Evolutionary conservation across 2,329 filamentous ascomycete genomes (phyloP).

Genomic region (Pseudocercospora eumusae): DNA sequence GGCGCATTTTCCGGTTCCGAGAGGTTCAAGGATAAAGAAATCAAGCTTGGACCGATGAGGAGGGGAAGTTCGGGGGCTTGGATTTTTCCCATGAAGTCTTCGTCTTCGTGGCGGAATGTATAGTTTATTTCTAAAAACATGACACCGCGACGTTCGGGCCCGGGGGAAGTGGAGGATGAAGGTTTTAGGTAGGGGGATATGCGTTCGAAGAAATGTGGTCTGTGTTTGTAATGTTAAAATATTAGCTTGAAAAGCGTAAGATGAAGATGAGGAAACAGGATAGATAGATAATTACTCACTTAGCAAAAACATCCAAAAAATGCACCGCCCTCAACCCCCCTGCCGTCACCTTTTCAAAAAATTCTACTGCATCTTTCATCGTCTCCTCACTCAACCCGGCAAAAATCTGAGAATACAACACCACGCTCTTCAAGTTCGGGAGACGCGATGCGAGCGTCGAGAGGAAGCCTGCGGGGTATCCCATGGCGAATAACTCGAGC

Average conservation of each 20-base stretch:
- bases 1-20: conserved; percentile 40
- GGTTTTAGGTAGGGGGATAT: conserved; percentile 37
- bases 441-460: too few relatives aligned
- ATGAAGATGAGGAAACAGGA: too few relatives aligned
- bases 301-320: conserved; percentile 52
- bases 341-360: too few relatives aligned
- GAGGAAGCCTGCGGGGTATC: conserved; percentile 53
- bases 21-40: conserved; percentile 45
- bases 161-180: too few relatives aligned
- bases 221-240: not conserved
- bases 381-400: conserved; percentile 46
- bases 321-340: conserved; percentile 49
- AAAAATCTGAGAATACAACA: conserved; percentile 51
- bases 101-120: conserved; percentile 50
- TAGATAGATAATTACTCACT: conserved; percentile 13
- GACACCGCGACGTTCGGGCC: conserved; percentile 40
- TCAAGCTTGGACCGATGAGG: conserved; percentile 43
- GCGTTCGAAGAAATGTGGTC: conserved; percentile 44
- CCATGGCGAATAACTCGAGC: conserved; percentile 53
- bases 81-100: conserved; percentile 46
- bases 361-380: conserved; percentile 44
- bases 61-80: conserved; percentile 42
- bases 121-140: conserved; percentile 52
- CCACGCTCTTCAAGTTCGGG: conserved; percentile 48
- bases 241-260: too few relatives aligned